phyloP scores from a whole-genome alignment of 1,284 basidiomycete genomes.

The Ceratobasidium sp. region DNA sequence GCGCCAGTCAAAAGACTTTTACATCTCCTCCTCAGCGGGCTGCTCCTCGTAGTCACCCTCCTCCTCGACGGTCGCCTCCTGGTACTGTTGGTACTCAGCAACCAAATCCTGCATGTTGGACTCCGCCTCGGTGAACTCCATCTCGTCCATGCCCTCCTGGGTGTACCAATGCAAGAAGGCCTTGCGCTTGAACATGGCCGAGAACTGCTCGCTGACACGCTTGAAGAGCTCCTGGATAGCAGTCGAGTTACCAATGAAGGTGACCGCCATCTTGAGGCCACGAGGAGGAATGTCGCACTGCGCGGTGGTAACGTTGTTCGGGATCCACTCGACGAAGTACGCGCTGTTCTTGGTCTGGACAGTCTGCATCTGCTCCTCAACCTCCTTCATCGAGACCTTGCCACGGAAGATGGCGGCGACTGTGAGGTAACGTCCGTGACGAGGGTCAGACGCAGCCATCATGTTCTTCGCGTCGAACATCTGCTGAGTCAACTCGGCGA shows the following conservation, averaged over 20 bases:
- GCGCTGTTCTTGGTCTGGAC: constrained; percentile 97
- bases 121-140: constrained; percentile 97
- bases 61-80: constrained; percentile 89
- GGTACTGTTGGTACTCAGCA: constrained; percentile 96
- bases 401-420: constrained; percentile 98
- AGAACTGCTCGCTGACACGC: constrained; percentile 97
- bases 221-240: constrained; percentile 98
- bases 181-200: constrained; percentile 98
- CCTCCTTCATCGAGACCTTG: constrained; percentile 98
- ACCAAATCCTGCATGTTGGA: constrained; percentile 97
- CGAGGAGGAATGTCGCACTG: constrained; percentile 63
- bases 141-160: constrained; percentile 99
- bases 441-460: constrained; percentile 96
- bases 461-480: constrained; percentile 99
- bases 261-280: constrained; percentile 90
- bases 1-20: background rate
- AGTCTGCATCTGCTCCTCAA: constrained; percentile 98
- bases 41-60: constrained; percentile 87
- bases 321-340: constrained; percentile 99
- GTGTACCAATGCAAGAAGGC: constrained; percentile 99
- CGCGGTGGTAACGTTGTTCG: constrained; percentile 95
- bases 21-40: constrained; percentile 57
- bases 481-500: constrained; percentile 95
- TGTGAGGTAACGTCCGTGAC: constrained; percentile 94
- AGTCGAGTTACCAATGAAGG: constrained; percentile 97